Conservation (phyloP, 176 grass and related monocot species). For the Triticum urartu region DNA sequence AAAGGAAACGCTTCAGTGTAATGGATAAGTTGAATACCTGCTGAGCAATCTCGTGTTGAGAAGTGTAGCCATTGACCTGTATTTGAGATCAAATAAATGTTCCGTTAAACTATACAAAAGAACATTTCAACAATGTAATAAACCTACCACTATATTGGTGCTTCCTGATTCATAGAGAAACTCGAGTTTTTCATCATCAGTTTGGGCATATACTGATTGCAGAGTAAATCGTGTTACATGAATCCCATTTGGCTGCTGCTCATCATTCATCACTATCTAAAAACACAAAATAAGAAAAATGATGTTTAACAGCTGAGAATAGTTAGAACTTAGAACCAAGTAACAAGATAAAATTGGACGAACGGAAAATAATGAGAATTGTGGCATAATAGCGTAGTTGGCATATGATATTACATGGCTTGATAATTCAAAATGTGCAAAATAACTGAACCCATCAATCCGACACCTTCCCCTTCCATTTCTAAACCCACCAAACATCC, state of each 20-base stretch:
- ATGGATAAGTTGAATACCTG: constrained; percentile 53
- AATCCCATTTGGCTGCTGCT: constrained; percentile 88
- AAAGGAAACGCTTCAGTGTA: constrained; percentile 12
- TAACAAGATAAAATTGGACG: constrained; percentile 2
- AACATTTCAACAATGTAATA: constrained; percentile 16
- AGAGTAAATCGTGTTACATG: constrained; percentile 87
- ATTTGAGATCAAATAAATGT: constrained; percentile 31
- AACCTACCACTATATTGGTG: constrained; percentile 77
- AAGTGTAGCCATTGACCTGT: constrained; percentile 84
- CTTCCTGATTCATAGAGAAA: constrained; percentile 99
- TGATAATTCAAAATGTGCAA: not conserved
- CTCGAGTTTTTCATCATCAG: constrained; percentile 94
- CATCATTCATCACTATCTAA: constrained; percentile 98
- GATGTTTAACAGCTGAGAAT: not conserved
- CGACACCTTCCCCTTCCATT: not conserved
- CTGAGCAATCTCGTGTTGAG: constrained; percentile 79
- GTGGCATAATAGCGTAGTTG: not conserved
- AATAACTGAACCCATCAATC: not conserved
- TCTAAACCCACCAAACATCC: not conserved
- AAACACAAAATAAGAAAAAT: constrained; percentile 29
- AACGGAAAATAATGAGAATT: constrained; percentile 7
- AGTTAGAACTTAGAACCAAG: constrained; percentile 14
- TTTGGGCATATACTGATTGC: constrained; percentile 95
- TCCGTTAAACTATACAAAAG: constrained; percentile 10
- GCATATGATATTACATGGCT: not conserved